phyloP scores from a whole-genome alignment of 768 basidiomycete species.

The Kwoniella sp. region DNA sequence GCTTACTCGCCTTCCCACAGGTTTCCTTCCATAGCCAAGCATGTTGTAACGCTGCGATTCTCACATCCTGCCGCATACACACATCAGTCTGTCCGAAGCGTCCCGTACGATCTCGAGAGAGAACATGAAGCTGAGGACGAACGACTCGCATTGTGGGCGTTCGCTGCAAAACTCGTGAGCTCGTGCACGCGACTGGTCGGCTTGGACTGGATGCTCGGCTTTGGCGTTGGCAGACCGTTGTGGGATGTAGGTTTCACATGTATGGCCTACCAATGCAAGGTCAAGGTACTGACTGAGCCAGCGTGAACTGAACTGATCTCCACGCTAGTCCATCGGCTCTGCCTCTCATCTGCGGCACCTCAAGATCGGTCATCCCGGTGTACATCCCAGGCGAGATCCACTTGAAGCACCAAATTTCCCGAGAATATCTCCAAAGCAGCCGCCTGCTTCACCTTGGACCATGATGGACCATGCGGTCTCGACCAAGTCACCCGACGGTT shows the following conservation, averaged over 20 bases:
- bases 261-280: too few species aligned
- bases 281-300: too few species aligned
- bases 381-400: slow-evolving; percentile 9
- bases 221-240: slow-evolving; percentile 8
- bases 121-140: background rate
- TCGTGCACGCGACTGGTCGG: background rate
- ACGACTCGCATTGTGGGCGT: background rate
- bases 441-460: background rate
- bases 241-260: slow-evolving; percentile 14
- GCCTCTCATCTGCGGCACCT: background rate
- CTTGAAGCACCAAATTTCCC: background rate
- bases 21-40: background rate
- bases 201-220: slow-evolving; percentile 8
- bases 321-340: slow-evolving; percentile 13
- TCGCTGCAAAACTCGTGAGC: background rate
- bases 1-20: too few species aligned
- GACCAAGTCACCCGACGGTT: background rate
- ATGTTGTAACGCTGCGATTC: background rate
- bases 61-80: background rate
- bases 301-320: too few species aligned
- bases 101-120: background rate
- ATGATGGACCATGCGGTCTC: background rate
- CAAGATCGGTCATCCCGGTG: background rate
- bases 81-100: background rate
- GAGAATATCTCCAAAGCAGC: background rate